Conservation (phyloP, 495 filamentous ascomycete species). For the Lophiostoma macrostomum region DNA sequence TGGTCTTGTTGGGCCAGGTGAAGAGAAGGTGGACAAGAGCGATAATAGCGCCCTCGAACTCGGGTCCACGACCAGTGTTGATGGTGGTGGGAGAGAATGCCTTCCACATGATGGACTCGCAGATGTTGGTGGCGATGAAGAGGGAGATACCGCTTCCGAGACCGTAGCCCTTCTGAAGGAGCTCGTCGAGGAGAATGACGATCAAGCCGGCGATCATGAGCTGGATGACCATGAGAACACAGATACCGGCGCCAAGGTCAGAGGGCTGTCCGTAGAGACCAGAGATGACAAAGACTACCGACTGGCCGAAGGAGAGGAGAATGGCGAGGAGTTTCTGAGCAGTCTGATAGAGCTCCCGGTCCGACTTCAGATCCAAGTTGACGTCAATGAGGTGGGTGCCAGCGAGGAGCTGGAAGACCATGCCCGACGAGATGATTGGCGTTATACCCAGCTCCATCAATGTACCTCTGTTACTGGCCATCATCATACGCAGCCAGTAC, state of each 20-base stretch:
- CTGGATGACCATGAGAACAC: slow-evolving; percentile 94
- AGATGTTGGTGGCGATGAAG: slow-evolving; percentile 99
- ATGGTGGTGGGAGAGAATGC: slow-evolving; percentile 98
- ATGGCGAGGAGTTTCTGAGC: slow-evolving; percentile 99
- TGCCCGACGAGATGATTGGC: slow-evolving; percentile 98
- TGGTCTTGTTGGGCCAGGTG: slow-evolving; percentile 97
- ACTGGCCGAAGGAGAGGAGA: slow-evolving; percentile 94
- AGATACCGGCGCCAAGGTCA: slow-evolving; percentile 95
- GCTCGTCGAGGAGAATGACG: slow-evolving; percentile 98
- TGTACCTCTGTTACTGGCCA: slow-evolving; percentile 97
- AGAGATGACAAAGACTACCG: slow-evolving; percentile 93
- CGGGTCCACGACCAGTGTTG: slow-evolving; percentile 97
- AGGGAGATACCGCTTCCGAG: slow-evolving; percentile 97
- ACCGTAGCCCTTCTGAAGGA: slow-evolving; percentile 99
- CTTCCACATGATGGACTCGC: slow-evolving; percentile 99
- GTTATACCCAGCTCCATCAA: slow-evolving; percentile 99
- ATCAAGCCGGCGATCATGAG: slow-evolving; percentile 94
- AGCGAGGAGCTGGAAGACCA: slow-evolving; percentile 99
- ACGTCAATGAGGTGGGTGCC: slow-evolving; percentile 99
- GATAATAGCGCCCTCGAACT: slow-evolving; percentile 99
- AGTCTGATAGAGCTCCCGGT: slow-evolving; percentile 99
- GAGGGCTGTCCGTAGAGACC: slow-evolving; percentile 96
- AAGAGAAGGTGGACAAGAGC: slow-evolving; percentile 97
- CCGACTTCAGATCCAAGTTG: slow-evolving; percentile 88
- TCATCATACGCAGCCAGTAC: slow-evolving; percentile 99